Evolutionary conservation across 2,329 filamentous ascomycete species (phyloP).

Genomic region (Venturia aucupariae): DNA sequence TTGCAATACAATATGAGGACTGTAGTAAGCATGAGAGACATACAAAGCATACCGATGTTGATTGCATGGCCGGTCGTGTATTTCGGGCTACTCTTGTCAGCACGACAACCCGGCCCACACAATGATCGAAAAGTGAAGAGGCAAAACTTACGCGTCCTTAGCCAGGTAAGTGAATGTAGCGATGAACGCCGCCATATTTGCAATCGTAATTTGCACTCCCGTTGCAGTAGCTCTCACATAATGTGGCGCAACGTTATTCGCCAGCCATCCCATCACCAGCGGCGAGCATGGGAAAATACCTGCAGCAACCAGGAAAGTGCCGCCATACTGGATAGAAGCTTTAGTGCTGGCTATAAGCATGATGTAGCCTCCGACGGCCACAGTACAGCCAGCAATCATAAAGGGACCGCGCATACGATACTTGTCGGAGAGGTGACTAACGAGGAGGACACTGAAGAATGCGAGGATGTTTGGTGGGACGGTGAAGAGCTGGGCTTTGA

Average conservation of each 20-base stretch:
- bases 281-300: constrained; percentile 11
- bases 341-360: constrained; percentile 11
- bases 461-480: constrained; percentile 21
- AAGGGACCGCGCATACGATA: constrained; percentile 14
- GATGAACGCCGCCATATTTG: constrained; percentile 36
- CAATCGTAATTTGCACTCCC: constrained; percentile 33
- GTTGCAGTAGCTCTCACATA: constrained; percentile 35
- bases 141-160: constrained; percentile 30
- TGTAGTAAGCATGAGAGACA: constrained; percentile 26
- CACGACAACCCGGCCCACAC: constrained; percentile 28
- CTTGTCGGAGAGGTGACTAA: constrained; percentile 12
- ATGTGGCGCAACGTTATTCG: constrained; percentile 36
- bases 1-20: constrained; percentile 30
- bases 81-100: constrained; percentile 35
- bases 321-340: constrained; percentile 7
- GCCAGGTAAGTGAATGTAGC: constrained; percentile 37
- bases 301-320: constrained; percentile 8
- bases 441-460: constrained; percentile 18
- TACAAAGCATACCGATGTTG: constrained; percentile 31
- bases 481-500: constrained; percentile 28
- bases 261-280: constrained; percentile 26
- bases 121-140: constrained; percentile 24
- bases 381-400: constrained; percentile 14
- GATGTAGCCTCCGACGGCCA: constrained; percentile 12
- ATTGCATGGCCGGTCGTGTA: constrained; percentile 40